Evolutionary conservation across 352 stramenopile genomes (phyloP).

Genomic region (Elongisporangium prolatum): DNA sequence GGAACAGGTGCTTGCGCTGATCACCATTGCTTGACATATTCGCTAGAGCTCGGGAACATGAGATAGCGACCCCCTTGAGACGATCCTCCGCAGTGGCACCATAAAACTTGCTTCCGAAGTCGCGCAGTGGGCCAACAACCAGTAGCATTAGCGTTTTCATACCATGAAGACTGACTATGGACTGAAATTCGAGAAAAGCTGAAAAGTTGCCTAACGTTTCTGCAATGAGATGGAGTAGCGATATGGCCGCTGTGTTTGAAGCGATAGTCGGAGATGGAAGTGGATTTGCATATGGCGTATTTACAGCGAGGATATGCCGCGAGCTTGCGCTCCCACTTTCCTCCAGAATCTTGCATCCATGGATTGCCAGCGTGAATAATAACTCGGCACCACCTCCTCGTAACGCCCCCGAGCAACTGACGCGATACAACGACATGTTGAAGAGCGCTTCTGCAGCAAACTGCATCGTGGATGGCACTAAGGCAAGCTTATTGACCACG

Average conservation of each 20-base stretch:
- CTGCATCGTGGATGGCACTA: slow-evolving; percentile 23
- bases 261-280: slow-evolving; percentile 8
- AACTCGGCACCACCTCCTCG: slow-evolving; percentile 60
- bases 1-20: slow-evolving; percentile 40
- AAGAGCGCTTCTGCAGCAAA: slow-evolving; percentile 67
- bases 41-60: slow-evolving; percentile 50
- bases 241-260: slow-evolving; percentile 9
- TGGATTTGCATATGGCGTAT: not conserved
- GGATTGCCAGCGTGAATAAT: slow-evolving; percentile 35
- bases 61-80: slow-evolving; percentile 32
- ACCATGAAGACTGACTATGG: slow-evolving; percentile 31
- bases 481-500: slow-evolving; percentile 51
- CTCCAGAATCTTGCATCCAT: slow-evolving; percentile 41
- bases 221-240: slow-evolving; percentile 41
- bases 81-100: slow-evolving; percentile 30
- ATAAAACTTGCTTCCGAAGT: slow-evolving; percentile 36
- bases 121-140: slow-evolving; percentile 33
- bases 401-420: slow-evolving; percentile 42
- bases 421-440: slow-evolving; percentile 63
- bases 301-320: slow-evolving; percentile 6
- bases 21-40: slow-evolving; percentile 76
- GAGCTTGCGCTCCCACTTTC: slow-evolving; percentile 15
- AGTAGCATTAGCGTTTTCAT: slow-evolving; percentile 55
- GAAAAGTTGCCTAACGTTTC: slow-evolving; percentile 69
- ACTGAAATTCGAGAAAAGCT: slow-evolving; percentile 55